phyloP scores from a whole-genome alignment of 495 filamentous ascomycete genomes.

The Venustampulla echinocandica region DNA sequence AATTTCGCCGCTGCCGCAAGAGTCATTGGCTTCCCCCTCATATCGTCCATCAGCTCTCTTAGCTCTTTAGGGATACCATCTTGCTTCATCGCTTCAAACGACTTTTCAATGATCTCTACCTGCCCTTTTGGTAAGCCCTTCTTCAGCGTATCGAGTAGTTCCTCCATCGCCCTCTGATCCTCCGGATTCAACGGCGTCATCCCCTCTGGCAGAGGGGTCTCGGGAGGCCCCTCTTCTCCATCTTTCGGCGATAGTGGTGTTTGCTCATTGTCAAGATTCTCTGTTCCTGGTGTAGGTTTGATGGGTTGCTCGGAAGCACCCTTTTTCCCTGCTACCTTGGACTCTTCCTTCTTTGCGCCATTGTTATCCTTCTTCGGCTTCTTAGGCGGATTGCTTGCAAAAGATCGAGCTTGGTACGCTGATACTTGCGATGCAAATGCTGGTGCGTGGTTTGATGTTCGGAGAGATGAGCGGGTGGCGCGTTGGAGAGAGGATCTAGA shows the following conservation, averaged over 20 bases:
- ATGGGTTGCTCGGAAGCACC: conserved; percentile 20
- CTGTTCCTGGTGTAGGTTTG: conserved; percentile 36
- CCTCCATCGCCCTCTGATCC: conserved; percentile 34
- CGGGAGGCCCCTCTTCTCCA: conserved; percentile 1
- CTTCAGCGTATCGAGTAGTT: conserved; percentile 34
- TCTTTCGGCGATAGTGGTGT: conserved; percentile 31
- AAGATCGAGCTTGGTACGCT: conserved; percentile 42
- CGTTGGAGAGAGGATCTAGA: conserved; percentile 44
- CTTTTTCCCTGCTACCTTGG: conserved; percentile 16
- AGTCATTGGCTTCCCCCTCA: conserved; percentile 34
- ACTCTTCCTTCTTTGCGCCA: conserved; percentile 23
- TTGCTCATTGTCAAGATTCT: conserved; percentile 32
- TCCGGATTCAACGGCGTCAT: conserved; percentile 29
- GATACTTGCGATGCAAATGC: conserved; percentile 38
- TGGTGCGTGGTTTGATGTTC: conserved; percentile 27
- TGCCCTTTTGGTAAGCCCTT: conserved; percentile 38
- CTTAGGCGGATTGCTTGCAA: conserved; percentile 44
- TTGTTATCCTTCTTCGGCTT: conserved; percentile 33
- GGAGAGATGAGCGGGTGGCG: conserved; percentile 34
- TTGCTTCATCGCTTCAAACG: conserved; percentile 38
- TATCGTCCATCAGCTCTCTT: conserved; percentile 36
- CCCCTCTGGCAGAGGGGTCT: conserved; percentile 17
- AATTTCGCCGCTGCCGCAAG: conserved; percentile 42
- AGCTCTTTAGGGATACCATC: conserved; percentile 44
- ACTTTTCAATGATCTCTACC: conserved; percentile 32